These are phyloP conservation scores for Ganoderma lingzhi DNA, from an alignment of 1,284 basidiomycete genomes.

Conservation along the genomic window DNA sequence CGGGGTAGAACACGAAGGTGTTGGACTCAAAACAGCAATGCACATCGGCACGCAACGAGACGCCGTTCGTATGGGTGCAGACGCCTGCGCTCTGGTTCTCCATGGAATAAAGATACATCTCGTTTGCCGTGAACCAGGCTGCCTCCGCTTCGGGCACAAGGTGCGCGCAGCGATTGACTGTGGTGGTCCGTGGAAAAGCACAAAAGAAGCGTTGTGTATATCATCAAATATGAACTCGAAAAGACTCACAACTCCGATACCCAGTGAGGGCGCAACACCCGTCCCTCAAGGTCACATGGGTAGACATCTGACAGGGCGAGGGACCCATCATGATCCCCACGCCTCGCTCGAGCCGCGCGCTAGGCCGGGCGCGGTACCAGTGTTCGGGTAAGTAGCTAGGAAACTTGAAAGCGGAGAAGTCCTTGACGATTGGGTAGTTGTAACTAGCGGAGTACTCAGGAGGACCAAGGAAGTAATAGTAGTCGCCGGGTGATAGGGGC, in stretches of 20 bases:
- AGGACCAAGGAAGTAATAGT: constrained; percentile 5
- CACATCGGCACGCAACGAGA: not conserved
- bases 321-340: not conserved
- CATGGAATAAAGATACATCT: not conserved
- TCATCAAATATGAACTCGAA: not conserved
- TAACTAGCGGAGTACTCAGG: not conserved
- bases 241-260: not conserved
- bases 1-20: constrained; percentile 1
- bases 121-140: not conserved
- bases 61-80: not conserved
- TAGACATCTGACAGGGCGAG: not conserved
- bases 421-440: not conserved
- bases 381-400: not conserved
- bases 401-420: not conserved
- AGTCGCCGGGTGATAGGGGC: not conserved
- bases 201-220: not conserved
- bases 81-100: not conserved
- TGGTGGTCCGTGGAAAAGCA: not conserved
- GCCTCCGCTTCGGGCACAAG: not conserved
- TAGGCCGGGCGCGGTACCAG: not conserved
- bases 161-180: not conserved
- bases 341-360: not conserved
- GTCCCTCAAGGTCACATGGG: not conserved
- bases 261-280: not conserved
- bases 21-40: not conserved